Evolutionary conservation across 2,329 filamentous ascomycete species (phyloP).

Genomic region (Xylariaceae sp.): DNA sequence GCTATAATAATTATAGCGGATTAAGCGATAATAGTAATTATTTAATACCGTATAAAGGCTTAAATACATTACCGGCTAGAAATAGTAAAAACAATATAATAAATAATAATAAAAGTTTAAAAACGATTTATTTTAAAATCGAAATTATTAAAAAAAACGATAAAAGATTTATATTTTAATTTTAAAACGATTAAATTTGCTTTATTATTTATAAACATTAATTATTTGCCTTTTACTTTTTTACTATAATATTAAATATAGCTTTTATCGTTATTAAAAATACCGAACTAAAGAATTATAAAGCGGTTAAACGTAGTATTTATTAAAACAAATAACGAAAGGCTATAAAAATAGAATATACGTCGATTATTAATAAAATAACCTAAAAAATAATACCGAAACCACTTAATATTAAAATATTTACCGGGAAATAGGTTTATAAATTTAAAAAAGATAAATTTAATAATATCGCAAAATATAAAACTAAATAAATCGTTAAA

Average conservation of each 20-base stretch:
- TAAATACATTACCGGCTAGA: no score
- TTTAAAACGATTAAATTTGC: neutral
- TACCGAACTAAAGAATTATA: neutral
- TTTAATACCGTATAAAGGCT: neutral
- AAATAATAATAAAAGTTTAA: no score
- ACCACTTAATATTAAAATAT: no score
- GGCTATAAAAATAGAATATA: neutral
- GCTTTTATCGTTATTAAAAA: neutral
- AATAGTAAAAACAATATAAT: no score
- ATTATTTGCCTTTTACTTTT: neutral
- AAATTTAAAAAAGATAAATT: conserved; percentile 4
- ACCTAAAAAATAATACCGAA: conserved; percentile 2
- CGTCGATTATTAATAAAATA: conserved; percentile 2
- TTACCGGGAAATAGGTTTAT: conserved; percentile 5
- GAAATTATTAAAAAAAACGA: neutral
- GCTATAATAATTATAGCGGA: neutral
- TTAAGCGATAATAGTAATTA: neutral
- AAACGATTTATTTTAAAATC: no score
- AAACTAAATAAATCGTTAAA: conserved; percentile 5
- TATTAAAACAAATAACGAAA: conserved; percentile 4
- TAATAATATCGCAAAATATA: conserved; percentile 4
- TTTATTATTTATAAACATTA: neutral
- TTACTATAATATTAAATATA: neutral
- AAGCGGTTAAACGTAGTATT: conserved; percentile 1
- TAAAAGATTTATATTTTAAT: conserved; percentile 2